These are phyloP conservation scores for Macadamia tetraphylla DNA, from an alignment of 164 flowering plant species.

Conservation along the genomic window DNA sequence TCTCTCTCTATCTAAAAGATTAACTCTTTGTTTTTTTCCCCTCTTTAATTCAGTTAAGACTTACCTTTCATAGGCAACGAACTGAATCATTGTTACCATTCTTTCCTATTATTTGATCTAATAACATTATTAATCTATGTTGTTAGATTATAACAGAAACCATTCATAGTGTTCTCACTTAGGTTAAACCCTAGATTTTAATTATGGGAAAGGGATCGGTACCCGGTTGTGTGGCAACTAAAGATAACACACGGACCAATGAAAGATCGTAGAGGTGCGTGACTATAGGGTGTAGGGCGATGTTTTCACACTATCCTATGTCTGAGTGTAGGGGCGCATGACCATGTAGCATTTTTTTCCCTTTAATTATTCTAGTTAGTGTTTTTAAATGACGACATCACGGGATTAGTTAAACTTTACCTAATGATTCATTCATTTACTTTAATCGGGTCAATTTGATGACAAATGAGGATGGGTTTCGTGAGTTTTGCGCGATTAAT, in stretches of 20 bases:
- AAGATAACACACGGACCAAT: no score
- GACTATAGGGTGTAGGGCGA: no score
- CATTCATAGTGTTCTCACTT: not conserved
- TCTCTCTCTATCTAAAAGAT: not conserved
- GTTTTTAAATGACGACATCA: no score
- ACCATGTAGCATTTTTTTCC: no score
- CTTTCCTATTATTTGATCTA: constrained; percentile 2
- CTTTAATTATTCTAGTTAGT: no score
- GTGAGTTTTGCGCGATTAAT: not conserved
- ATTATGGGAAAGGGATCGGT: no score
- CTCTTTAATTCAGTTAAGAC: constrained; percentile 4
- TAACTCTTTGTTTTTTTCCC: not conserved
- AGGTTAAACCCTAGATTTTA: no score
- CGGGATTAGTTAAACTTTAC: not conserved
- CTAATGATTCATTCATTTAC: not conserved
- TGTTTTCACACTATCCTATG: no score
- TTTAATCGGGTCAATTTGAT: constrained; percentile 1
- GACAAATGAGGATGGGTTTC: not conserved
- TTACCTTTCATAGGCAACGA: constrained; percentile 8
- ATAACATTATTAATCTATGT: not conserved
- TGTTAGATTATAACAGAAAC: not conserved
- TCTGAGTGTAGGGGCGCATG: no score
- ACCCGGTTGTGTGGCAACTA: no score
- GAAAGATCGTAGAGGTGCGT: no score
- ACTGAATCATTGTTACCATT: not conserved